Evolutionary conservation across 768 basidiomycete genomes (phyloP), one percentile per base, ranked within the genome.

Genomic region (Hirschioporus abietinus): DNA sequence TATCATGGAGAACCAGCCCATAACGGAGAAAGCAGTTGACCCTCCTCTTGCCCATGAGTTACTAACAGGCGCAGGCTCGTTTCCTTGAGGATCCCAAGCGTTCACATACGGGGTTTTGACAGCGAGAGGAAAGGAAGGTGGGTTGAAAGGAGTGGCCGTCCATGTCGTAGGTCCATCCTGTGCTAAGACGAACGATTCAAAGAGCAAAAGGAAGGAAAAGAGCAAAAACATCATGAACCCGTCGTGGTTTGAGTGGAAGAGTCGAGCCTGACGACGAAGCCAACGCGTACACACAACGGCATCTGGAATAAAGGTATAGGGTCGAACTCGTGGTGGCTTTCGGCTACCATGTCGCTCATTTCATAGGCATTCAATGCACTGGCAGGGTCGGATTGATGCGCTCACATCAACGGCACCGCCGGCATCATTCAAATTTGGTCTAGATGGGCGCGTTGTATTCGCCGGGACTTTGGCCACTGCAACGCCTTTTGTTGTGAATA

Each of bases 21-120:
- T 52, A 1, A 52, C 42, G 2, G 42, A 15, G 2, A 52, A 52
- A 20, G 20, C 12, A 15, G 42, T 5, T 15, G 42, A 52, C 42
- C 42, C 42, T 52, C 12, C 42, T 52, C 42, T 52, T 1, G 42
- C 6, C 42, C 42, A 76, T 71, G 8, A 69, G 17, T 63, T 67
- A 72, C 86, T 70, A 76, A 52, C 42, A 52, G 42, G 15, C 20
- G 42, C 42, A 12, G 42, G 42, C 12, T 20, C 42, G 20, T 52
- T 65, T n/a, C 84, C 84, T 71, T 86, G 87, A 0, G 83, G 76
- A 20, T 90, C 80, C 88, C 88, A 90, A 0, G 85, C 82, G 23
- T 85, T 87, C 35, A 91, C 74, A 70, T 89, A 91, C 1, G 88
- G 88, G 1, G 85, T 78, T 59, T 86, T 82, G 18, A 89, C 88